phyloP scores from a whole-genome alignment of 768 basidiomycete species.

The Suillus occidentalis region DNA sequence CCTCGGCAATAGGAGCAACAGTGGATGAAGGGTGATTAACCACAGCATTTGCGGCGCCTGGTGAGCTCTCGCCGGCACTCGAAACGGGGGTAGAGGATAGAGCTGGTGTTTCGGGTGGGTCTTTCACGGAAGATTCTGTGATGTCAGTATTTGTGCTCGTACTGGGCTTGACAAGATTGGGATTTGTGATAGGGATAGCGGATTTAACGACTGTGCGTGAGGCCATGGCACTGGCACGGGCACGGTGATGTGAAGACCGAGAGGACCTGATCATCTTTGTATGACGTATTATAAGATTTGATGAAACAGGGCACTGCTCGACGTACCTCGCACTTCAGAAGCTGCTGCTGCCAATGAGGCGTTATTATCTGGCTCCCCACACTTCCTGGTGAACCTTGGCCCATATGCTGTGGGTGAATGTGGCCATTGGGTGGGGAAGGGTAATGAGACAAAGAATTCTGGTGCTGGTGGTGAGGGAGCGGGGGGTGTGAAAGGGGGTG shows the following conservation, averaged over 20 bases:
- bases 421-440: constrained; percentile 77
- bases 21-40: constrained; percentile 74
- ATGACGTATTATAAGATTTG: constrained; percentile 19
- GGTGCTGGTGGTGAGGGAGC: constrained; percentile 71
- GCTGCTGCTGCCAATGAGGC: constrained; percentile 90
- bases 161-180: constrained; percentile 62
- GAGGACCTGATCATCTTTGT: constrained; percentile 78
- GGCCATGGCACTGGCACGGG: constrained; percentile 92
- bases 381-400: constrained; percentile 58
- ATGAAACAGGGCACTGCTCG: constrained; percentile 3
- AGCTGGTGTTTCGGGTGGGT: constrained; percentile 28
- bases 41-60: constrained; percentile 32
- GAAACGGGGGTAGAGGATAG: constrained; percentile 31
- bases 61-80: constrained; percentile 35
- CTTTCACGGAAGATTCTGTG: constrained; percentile 23
- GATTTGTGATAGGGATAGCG: constrained; percentile 90
- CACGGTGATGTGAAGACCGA: constrained; percentile 90
- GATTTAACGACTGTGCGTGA: constrained; percentile 84
- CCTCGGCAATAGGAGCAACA: constrained; percentile 69
- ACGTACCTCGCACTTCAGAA: constrained; percentile 89
- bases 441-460: constrained; percentile 76
- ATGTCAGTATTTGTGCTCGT: constrained; percentile 25
- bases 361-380: constrained; percentile 63
- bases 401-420: constrained; percentile 56
- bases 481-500: constrained; percentile 49